These are phyloP conservation scores for Acanthamoeba castellanii DNA, from an alignment of 208 protist species.

Conservation along the genomic window DNA sequence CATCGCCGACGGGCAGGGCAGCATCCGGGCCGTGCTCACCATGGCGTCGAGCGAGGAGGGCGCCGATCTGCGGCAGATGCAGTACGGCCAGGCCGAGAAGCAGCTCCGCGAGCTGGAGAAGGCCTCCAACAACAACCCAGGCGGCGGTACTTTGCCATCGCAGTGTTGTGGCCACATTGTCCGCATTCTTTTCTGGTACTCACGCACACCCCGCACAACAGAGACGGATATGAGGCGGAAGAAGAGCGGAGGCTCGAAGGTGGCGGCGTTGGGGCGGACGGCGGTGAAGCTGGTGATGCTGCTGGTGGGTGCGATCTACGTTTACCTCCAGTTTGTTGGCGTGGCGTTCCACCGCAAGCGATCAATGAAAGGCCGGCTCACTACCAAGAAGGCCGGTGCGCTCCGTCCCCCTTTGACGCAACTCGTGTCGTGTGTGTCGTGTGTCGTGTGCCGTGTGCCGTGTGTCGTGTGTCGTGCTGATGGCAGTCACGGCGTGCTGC, in stretches of 20 bases:
- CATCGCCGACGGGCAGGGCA: slow-evolving; percentile 39
- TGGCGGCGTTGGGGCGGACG: background rate
- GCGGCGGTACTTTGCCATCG: background rate
- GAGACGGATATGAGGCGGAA: background rate
- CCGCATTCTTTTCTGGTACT: too few species aligned
- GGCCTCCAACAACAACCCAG: background rate
- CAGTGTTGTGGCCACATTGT: too few species aligned
- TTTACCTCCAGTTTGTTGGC: background rate
- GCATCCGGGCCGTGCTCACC: slow-evolving; percentile 5
- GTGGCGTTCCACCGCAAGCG: background rate
- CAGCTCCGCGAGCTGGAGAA: background rate
- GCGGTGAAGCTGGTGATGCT: background rate
- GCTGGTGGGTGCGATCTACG: background rate
- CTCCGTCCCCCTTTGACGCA: background rate
- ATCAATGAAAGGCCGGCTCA: background rate
- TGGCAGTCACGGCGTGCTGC: too few species aligned
- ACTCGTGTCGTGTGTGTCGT: too few species aligned
- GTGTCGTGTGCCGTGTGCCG: too few species aligned
- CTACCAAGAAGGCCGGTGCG: background rate
- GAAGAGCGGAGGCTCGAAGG: too few species aligned
- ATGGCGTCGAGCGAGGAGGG: background rate
- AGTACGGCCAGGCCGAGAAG: slow-evolving; percentile 47
- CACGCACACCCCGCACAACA: too few species aligned
- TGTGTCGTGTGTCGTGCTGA: too few species aligned
- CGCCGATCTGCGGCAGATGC: background rate